Conservation (phyloP, 1,284 basidiomycete genomes). For the Ceratobasidium sp. region DNA sequence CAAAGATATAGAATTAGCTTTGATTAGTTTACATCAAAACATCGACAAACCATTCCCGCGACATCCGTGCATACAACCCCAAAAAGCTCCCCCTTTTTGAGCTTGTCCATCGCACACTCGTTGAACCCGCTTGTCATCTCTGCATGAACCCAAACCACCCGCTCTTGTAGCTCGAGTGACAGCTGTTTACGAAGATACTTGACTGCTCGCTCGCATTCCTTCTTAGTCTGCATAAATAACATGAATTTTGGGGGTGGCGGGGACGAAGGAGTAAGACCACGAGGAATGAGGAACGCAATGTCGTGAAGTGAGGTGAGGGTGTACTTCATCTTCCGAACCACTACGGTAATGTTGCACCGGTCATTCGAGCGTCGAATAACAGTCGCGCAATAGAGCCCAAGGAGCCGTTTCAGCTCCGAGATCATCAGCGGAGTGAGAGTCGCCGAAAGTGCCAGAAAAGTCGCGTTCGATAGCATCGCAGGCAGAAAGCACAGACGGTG, state of each 20-base stretch:
- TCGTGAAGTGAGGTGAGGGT: background rate
- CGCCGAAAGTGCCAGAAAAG: slow-evolving; percentile 19
- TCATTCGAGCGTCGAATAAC: slow-evolving; percentile 38
- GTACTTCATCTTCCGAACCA: slow-evolving; percentile 26
- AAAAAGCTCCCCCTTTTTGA: slow-evolving; percentile 6
- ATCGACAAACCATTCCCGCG: slow-evolving; percentile 15
- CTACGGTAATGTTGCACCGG: slow-evolving; percentile 21
- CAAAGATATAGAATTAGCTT: background rate
- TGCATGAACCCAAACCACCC: slow-evolving; percentile 24
- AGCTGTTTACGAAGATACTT: background rate
- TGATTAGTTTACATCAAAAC: background rate
- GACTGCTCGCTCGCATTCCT: background rate
- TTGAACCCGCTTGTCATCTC: slow-evolving; percentile 23
- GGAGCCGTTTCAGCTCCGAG: background rate
- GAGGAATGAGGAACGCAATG: background rate
- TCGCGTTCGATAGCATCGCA: background rate
- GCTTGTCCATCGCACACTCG: background rate
- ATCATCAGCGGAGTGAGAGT: slow-evolving; percentile 12
- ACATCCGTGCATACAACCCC: slow-evolving; percentile 33
- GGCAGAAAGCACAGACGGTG: background rate
- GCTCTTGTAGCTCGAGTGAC: background rate
- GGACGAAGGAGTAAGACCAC: background rate
- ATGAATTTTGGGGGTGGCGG: slow-evolving; percentile 12
- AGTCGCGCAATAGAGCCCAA: background rate
- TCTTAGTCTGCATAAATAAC: slow-evolving; percentile 16